These are phyloP conservation scores for Mycena venus DNA, from an alignment of 768 basidiomycete genomes.

Conservation along the genomic window DNA sequence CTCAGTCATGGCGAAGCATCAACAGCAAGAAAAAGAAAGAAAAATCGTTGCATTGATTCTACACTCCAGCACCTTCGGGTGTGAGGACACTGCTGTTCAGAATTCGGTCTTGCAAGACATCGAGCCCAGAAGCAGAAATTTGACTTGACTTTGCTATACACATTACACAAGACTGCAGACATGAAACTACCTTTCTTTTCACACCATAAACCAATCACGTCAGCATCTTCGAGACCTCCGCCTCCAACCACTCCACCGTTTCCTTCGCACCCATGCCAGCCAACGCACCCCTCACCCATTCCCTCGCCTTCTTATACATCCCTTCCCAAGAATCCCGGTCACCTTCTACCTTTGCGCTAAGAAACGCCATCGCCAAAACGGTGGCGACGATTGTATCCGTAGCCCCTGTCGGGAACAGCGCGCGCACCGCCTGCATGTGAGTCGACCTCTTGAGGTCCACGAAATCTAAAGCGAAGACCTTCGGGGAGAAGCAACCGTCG, in stretches of 20 bases:
- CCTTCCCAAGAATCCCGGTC: constrained; percentile 31
- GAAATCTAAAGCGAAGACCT: constrained; percentile 17
- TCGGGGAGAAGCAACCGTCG: constrained; percentile 24
- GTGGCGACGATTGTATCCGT: constrained; percentile 16
- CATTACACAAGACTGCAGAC: too few species aligned
- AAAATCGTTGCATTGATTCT: too few species aligned
- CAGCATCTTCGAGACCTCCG: constrained; percentile 1
- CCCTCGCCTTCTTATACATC: constrained; percentile 27
- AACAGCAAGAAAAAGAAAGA: too few species aligned
- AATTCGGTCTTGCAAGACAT: too few species aligned
- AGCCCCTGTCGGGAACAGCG: constrained; percentile 1
- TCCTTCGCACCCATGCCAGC: not conserved
- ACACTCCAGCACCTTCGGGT: too few species aligned
- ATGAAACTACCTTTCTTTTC: too few species aligned
- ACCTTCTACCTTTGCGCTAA: not conserved
- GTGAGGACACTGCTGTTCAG: too few species aligned
- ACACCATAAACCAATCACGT: too few species aligned
- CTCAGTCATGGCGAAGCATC: too few species aligned
- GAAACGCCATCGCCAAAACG: constrained; percentile 29
- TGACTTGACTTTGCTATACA: too few species aligned
- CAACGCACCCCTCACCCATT: constrained; percentile 18
- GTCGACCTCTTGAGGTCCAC: not conserved
- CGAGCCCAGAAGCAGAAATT: too few species aligned
- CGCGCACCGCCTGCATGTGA: not conserved
- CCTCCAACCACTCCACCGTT: not conserved